Percentiles rank a stretch among this genome's conserved stretches.
phyloP scores from a whole-genome alignment of 1,139 yeast species.

The Blastobotrys capitulatus region DNA sequence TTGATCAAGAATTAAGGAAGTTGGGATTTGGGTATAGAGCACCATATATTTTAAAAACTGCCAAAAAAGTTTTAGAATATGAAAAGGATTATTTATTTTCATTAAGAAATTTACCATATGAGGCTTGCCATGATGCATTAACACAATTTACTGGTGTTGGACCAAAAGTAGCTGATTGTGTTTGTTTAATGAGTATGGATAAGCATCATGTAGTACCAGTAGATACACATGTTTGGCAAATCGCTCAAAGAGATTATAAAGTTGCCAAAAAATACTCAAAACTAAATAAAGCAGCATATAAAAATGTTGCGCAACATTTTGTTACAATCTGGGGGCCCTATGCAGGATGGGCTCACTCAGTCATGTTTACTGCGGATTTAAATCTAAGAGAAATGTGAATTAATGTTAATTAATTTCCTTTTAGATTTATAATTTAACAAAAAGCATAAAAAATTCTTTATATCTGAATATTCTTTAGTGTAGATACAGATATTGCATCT shows the following conservation, averaged over 20 bases:
- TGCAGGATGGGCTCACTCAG: conserved; percentile 98
- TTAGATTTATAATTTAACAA: too few species aligned
- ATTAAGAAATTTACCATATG: conserved; percentile 45
- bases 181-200: conserved; percentile 84
- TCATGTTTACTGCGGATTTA: conserved; percentile 81
- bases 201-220: conserved; percentile 89
- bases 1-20: conserved; percentile 43
- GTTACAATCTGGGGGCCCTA: conserved; percentile 74
- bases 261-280: conserved; percentile 42
- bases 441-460: too few species aligned
- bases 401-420: background rate
- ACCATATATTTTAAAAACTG: conserved; percentile 76
- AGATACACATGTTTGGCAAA: conserved; percentile 94
- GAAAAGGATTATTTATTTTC: conserved; percentile 27
- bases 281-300: conserved; percentile 55
- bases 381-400: conserved; percentile 9
- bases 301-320: conserved; percentile 56
- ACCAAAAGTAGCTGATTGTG: conserved; percentile 97
- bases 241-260: conserved; percentile 77
- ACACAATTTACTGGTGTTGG: conserved; percentile 84
- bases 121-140: conserved; percentile 58
- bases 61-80: conserved; percentile 41
- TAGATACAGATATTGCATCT: too few species aligned
- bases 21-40: conserved; percentile 93
- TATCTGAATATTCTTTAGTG: too few species aligned